Evolutionary conservation across 495 filamentous ascomycete genomes (phyloP), one percentile per base, ranked within the genome.

Genomic region (Astrothelium macrocarpum): DNA sequence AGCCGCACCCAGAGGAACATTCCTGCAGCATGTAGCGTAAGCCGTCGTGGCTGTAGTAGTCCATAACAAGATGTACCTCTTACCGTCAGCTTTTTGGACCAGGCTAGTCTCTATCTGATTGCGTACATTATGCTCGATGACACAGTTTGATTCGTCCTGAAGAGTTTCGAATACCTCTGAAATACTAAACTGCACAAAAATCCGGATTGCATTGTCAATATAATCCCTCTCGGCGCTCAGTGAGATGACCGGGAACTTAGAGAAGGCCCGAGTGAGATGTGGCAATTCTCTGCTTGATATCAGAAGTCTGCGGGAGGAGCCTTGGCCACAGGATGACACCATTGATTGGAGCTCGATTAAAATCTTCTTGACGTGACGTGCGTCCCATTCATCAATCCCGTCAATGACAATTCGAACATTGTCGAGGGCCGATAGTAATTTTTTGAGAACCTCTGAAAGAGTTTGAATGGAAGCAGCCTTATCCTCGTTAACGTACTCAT

Each of bases 311-410:
- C 53, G 59, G 16, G 59, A 31, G 34, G 32, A 12, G 1, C 46
- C 31, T 10, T 32, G 12, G 18, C 29, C 16, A 29, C n/a, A 45
- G 16, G 59, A 39, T 34, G 53, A 64, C 32, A 56, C 20, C 16
- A 64, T 18, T 18, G 49, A 34, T 43, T 43, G 34, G 10, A 64
- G 18, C 20, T 60, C 53, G 9, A 42, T 18, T n/a, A 64, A 32
- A 36, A 45, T 39, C 25, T 42, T 18, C 45, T 46, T 64, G 18
- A 43, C 49, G 29, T 43, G 49, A 10, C 39, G 14, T 26, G 25
- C 45, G 23, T 20, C 53, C 32, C 45, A 64, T 43, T 64, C 62
- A 31, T 64, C 62, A 39, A 64, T 42, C 29, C 62, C 62, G 28
- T 64, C 62, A 18, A 64, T 64, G 12, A 64, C 26, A 26, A 64